Evolutionary conservation across 371 early-diverging fungal species (phyloP).

Genomic region (Synchytrium microbalum): DNA sequence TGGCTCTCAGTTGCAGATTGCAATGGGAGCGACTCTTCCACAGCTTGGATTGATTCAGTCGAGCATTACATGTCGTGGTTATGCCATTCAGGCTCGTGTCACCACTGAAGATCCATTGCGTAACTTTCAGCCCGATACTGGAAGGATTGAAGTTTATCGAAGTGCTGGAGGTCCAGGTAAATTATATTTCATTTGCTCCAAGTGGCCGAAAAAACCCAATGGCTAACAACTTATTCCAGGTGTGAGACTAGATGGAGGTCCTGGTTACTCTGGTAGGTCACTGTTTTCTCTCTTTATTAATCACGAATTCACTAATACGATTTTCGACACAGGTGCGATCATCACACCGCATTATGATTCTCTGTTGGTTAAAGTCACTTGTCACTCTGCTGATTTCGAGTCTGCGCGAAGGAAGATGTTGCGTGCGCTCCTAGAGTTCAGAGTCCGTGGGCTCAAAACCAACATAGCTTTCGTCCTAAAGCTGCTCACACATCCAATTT

Average conservation of each 20-base stretch:
- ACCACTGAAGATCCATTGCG: slow-evolving; percentile 70
- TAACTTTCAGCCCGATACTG: slow-evolving; percentile 91
- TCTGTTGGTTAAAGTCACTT: slow-evolving; percentile 83
- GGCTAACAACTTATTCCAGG: slow-evolving; percentile 63
- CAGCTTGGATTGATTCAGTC: slow-evolving; percentile 78
- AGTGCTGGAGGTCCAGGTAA: slow-evolving; percentile 61
- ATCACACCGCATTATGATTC: slow-evolving; percentile 95
- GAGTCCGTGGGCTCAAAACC: slow-evolving; percentile 93
- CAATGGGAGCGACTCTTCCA: slow-evolving; percentile 73
- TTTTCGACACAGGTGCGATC: slow-evolving; percentile 63
- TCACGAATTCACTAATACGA: neutral
- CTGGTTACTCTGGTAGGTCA: slow-evolving; percentile 48
- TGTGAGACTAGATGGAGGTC: slow-evolving; percentile 85
- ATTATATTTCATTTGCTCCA: slow-evolving; percentile 5
- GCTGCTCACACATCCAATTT: slow-evolving; percentile 65
- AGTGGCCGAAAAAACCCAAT: neutral
- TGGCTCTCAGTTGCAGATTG: slow-evolving; percentile 85
- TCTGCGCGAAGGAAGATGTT: slow-evolving; percentile 81
- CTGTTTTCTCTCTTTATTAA: neutral
- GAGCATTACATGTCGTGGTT: slow-evolving; percentile 62
- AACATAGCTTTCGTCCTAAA: slow-evolving; percentile 89
- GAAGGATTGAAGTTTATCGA: slow-evolving; percentile 82
- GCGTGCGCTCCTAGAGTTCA: slow-evolving; percentile 83
- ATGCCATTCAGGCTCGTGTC: slow-evolving; percentile 91
- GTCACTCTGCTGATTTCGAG: slow-evolving; percentile 76